Percentiles rank a stretch among this genome's conserved stretches.
Conservation (phyloP, 306 rosid species). For the Castanea mollissima region DNA sequence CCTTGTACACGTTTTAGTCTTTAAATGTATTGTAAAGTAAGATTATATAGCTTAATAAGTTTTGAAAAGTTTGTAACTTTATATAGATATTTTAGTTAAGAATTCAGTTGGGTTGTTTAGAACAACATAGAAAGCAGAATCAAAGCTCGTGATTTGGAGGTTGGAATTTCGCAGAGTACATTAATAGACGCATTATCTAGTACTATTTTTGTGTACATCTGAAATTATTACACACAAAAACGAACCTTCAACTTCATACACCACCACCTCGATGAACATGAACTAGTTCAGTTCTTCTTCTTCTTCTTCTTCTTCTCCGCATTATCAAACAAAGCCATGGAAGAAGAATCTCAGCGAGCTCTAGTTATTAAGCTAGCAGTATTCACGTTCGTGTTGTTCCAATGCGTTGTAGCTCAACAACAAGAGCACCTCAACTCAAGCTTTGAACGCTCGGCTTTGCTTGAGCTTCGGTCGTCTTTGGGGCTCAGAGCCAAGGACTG, state of each 20-base stretch:
- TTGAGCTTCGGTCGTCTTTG: conserved; percentile 70
- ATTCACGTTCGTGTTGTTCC: conserved; percentile 35
- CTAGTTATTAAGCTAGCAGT: conserved; percentile 28
- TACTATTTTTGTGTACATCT: neutral
- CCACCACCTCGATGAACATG: conserved; percentile 8
- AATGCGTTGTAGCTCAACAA: conserved; percentile 36
- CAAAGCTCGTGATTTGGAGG: conserved; percentile 44
- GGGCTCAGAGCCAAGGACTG: conserved; percentile 70
- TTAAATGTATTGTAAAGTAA: no score
- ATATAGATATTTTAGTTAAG: conserved; percentile 5
- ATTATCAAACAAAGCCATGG: conserved; percentile 45
- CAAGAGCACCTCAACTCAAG: conserved; percentile 34
- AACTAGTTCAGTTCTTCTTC: neutral
- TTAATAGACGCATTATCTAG: neutral
- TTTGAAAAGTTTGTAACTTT: no score
- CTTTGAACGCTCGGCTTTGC: conserved; percentile 57
- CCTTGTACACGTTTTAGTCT: no score
- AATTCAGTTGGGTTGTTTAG: conserved; percentile 13
- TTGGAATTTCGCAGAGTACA: conserved; percentile 19
- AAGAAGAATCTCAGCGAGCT: conserved; percentile 25
- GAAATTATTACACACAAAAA: neutral
- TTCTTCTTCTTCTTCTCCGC: neutral
- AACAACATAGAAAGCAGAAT: conserved; percentile 23
- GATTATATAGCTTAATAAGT: no score
- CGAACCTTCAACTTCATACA: conserved; percentile 5